Evolutionary conservation across 129 eudicot species (phyloP).

Genomic region (Solidago caesia): DNA sequence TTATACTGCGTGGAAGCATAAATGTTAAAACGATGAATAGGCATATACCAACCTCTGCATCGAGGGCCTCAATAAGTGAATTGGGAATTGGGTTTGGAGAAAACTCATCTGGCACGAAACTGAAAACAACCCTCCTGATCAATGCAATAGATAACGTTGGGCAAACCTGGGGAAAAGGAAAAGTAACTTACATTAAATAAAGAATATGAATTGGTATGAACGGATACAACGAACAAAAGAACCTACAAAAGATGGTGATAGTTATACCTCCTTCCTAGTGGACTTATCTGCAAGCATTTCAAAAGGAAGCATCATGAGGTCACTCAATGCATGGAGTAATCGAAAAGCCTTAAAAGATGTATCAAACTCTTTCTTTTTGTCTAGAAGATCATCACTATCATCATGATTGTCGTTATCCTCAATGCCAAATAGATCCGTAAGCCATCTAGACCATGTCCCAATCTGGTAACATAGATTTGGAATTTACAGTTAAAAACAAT

Average conservation of each 20-base stretch:
- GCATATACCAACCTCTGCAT: conserved; percentile 59
- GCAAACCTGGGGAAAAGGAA: conserved; percentile 55
- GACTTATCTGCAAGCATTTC: conserved; percentile 82
- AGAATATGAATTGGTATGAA: neutral
- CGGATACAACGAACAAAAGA: conserved; percentile 2
- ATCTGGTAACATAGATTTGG: conserved; percentile 40
- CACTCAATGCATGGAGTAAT: conserved; percentile 86
- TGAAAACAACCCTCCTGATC: conserved; percentile 54
- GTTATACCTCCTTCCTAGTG: conserved; percentile 74
- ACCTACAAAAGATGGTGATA: neutral
- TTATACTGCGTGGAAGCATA: neutral
- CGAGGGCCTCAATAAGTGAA: conserved; percentile 54
- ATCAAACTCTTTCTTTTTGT: conserved; percentile 35
- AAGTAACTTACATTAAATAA: neutral
- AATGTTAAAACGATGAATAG: neutral
- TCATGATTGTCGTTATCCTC: conserved; percentile 58
- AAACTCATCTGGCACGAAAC: conserved; percentile 72
- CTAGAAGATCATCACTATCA: conserved; percentile 32
- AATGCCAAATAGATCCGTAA: conserved; percentile 74
- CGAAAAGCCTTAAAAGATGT: conserved; percentile 73
- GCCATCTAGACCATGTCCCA: conserved; percentile 95
- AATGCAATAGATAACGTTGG: conserved; percentile 54
- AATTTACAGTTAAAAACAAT: conserved; percentile 7
- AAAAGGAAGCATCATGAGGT: conserved; percentile 96
- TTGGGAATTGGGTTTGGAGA: conserved; percentile 63